A percentile compares a stretch with the other conserved stretches of the same genome.
These are phyloP conservation scores for Fusarium denticulatum DNA, from an alignment of 2,329 filamentous ascomycete species.

Conservation along the genomic window DNA sequence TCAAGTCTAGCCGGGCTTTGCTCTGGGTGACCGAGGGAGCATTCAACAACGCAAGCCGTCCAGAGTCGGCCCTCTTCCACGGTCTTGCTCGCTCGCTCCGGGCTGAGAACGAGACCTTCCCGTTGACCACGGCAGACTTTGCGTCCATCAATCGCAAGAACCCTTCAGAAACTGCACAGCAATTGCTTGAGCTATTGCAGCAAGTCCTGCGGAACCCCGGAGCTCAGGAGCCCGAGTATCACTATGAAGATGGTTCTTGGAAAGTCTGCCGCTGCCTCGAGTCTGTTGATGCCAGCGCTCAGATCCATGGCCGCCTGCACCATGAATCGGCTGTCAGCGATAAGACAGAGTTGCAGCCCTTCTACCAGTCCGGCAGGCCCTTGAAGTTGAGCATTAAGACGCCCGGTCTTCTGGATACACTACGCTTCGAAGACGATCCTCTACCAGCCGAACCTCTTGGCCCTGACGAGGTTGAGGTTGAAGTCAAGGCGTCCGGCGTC, in stretches of 20 bases:
- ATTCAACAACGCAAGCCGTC: not conserved
- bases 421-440: not conserved
- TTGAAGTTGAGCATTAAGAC: not conserved
- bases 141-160: not conserved
- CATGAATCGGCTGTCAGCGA: not conserved
- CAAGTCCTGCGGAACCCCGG: not conserved
- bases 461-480: not conserved
- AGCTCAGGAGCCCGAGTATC: not conserved
- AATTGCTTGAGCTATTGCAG: not conserved
- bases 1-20: not conserved
- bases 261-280: not conserved
- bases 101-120: not conserved
- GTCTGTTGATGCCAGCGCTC: not conserved
- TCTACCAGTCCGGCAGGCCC: not conserved
- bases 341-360: not conserved
- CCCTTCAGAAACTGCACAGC: not conserved
- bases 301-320: not conserved
- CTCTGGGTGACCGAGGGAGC: not conserved
- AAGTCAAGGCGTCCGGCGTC: not conserved
- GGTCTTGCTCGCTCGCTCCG: not conserved
- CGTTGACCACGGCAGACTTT: not conserved
- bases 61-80: not conserved
- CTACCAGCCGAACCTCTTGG: not conserved
- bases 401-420: not conserved
- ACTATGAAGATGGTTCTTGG: not conserved